Evolutionary conservation across 2,329 filamentous ascomycete genomes (phyloP).

Genomic region (Graphilbum sp.): DNA sequence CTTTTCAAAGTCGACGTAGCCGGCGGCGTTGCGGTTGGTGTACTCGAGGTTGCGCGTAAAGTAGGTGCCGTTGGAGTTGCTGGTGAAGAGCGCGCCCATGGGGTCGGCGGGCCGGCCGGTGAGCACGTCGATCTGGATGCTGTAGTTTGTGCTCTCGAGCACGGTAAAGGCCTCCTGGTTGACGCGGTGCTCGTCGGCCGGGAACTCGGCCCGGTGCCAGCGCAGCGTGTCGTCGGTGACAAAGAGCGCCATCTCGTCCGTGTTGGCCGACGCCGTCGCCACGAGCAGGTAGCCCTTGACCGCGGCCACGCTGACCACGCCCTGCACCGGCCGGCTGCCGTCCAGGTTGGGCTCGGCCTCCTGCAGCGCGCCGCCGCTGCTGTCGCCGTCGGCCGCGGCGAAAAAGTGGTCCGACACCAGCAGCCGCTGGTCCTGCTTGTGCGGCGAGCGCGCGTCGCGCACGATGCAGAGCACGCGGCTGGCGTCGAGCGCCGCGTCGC

Average conservation of each 20-base stretch:
- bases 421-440: conserved; percentile 60
- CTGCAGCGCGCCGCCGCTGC: conserved; percentile 28
- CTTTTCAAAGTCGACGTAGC: conserved; percentile 89
- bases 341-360: conserved; percentile 66
- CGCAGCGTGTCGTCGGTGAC: conserved; percentile 67
- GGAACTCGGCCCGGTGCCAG: conserved; percentile 90
- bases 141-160: conserved; percentile 92
- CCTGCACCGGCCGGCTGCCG: conserved; percentile 54
- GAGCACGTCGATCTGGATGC: conserved; percentile 90
- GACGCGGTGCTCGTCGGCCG: conserved; percentile 59
- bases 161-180: conserved; percentile 84
- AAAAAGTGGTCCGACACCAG: conserved; percentile 78
- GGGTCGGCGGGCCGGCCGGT: conserved; percentile 45
- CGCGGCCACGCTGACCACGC: conserved; percentile 64
- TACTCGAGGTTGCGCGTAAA: conserved; percentile 86
- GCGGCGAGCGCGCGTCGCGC: conserved; percentile 49
- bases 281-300: conserved; percentile 80
- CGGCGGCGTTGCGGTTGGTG: conserved; percentile 65
- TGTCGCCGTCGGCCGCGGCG: conserved; percentile 18
- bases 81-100: conserved; percentile 84
- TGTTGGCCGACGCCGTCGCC: conserved; percentile 62
- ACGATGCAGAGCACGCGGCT: conserved; percentile 69
- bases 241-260: conserved; percentile 82
- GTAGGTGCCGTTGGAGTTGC: conserved; percentile 93
- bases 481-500: conserved; percentile 46